A percentile compares a stretch with the other conserved stretches of the same genome.
phyloP scores from a whole-genome alignment of 2,329 filamentous ascomycete species.

The Colletotrichum magnum region DNA sequence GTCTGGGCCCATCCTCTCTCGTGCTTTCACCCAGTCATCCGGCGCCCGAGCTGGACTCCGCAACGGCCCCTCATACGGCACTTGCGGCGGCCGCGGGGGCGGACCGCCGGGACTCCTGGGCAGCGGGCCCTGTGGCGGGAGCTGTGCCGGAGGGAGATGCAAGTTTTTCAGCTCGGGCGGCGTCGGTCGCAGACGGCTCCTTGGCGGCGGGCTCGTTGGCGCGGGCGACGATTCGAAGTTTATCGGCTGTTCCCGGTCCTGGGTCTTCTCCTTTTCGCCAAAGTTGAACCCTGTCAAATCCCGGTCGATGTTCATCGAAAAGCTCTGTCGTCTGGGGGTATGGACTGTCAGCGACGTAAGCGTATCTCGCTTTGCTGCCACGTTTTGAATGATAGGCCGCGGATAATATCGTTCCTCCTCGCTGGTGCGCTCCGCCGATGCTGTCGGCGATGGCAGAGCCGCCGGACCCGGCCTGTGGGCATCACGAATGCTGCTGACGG shows the following conservation, averaged over 20 bases:
- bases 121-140: not conserved
- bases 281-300: constrained; percentile 19
- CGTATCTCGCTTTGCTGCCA: constrained; percentile 66
- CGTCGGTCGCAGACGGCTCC: constrained; percentile 35
- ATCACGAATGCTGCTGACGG: constrained; percentile 45
- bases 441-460: constrained; percentile 59
- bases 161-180: constrained; percentile 31
- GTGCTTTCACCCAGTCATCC: constrained; percentile 12
- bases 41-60: constrained; percentile 13
- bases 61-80: constrained; percentile 30
- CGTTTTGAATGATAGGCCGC: constrained; percentile 62
- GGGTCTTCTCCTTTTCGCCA: not conserved
- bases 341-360: constrained; percentile 53
- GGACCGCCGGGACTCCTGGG: constrained; percentile 11
- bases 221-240: not conserved
- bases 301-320: constrained; percentile 64
- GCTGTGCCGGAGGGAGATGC: not conserved
- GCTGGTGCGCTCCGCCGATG: constrained; percentile 55
- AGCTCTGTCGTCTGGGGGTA: constrained; percentile 61
- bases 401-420: constrained; percentile 54
- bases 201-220: constrained; percentile 33
- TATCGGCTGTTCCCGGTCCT: not conserved
- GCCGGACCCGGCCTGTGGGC: constrained; percentile 47
- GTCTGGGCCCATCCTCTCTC: constrained; percentile 15
- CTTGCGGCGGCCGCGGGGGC: constrained; percentile 26